Conservation (phyloP, 495 filamentous ascomycete genomes). For the Alectoria sarmentosa region DNA sequence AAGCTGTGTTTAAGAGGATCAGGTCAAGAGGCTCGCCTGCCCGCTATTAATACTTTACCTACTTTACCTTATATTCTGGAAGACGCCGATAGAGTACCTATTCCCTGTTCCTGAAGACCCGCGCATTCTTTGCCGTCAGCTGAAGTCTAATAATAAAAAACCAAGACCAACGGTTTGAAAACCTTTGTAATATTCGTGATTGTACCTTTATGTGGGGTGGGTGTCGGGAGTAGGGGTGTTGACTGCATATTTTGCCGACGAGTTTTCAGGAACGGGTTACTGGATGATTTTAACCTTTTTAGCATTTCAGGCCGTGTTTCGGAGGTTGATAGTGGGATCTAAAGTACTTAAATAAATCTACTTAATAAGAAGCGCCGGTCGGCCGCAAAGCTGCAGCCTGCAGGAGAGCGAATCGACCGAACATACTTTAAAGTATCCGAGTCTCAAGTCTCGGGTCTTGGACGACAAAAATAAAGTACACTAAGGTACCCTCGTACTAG, state of each 20-base stretch:
- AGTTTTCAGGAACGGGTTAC: not conserved
- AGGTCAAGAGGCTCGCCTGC: not conserved
- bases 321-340: not conserved
- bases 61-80: not conserved
- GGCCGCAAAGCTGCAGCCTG: not conserved
- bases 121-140: not conserved
- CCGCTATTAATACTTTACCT: not conserved
- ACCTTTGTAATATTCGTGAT: not conserved
- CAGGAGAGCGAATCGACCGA: not conserved
- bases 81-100: not conserved
- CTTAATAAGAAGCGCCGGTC: slow-evolving; percentile 3
- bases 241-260: not conserved
- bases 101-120: not conserved
- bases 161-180: not conserved
- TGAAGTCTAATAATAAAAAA: not conserved
- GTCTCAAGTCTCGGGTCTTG: too few relatives aligned
- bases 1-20: not conserved
- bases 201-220: not conserved
- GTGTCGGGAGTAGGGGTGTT: not conserved
- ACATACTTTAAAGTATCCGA: too few relatives aligned
- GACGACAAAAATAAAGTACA: not conserved
- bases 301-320: slow-evolving; percentile 1
- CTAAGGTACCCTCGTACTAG: too few relatives aligned
- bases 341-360: too few relatives aligned
- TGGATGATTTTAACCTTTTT: not conserved